Evolutionary conservation across 352 stramenopile genomes (phyloP).

Genomic region (Phytophthora ramorum): DNA sequence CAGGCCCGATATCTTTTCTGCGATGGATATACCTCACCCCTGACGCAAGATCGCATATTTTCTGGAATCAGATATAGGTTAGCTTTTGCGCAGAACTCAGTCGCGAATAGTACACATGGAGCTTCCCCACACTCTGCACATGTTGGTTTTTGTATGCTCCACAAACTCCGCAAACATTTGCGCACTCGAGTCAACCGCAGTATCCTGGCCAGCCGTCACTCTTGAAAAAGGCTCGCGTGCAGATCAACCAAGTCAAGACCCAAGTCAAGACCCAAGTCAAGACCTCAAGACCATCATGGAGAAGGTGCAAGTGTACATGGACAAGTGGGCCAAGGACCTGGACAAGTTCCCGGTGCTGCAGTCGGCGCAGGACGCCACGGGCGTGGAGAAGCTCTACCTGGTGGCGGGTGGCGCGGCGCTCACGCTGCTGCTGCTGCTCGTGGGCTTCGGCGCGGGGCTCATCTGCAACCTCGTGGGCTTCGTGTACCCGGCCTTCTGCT

Average conservation of each 20-base stretch:
- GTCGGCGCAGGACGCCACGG: constrained; percentile 80
- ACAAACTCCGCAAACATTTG: constrained; percentile 22
- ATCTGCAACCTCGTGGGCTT: constrained; percentile 89
- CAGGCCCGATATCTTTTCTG: neutral
- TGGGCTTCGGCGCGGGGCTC: constrained; percentile 86
- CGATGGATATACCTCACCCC: too few relatives aligned
- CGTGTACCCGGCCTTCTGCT: constrained; percentile 83
- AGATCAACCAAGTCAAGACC: neutral
- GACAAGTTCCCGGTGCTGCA: constrained; percentile 85
- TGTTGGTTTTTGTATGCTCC: neutral
- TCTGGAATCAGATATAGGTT: constrained; percentile 7
- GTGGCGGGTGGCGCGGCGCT: constrained; percentile 65
- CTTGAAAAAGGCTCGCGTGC: constrained; percentile 23
- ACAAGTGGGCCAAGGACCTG: constrained; percentile 89
- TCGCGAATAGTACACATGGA: neutral
- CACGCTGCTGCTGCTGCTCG: constrained; percentile 79
- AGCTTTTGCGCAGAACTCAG: neutral
- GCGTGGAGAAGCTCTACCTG: constrained; percentile 91
- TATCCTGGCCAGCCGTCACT: constrained; percentile 24
- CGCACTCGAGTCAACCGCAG: neutral
- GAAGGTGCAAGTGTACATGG: constrained; percentile 83
- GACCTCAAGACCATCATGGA: constrained; percentile 53
- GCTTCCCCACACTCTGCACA: constrained; percentile 2
- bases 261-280: constrained; percentile 8
- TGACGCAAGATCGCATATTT: neutral